A percentile compares a stretch with the other conserved stretches of the same genome.
Evolutionary conservation across 177 flowering plant genomes (phyloP).

Genomic region (Vitis hybrid): DNA sequence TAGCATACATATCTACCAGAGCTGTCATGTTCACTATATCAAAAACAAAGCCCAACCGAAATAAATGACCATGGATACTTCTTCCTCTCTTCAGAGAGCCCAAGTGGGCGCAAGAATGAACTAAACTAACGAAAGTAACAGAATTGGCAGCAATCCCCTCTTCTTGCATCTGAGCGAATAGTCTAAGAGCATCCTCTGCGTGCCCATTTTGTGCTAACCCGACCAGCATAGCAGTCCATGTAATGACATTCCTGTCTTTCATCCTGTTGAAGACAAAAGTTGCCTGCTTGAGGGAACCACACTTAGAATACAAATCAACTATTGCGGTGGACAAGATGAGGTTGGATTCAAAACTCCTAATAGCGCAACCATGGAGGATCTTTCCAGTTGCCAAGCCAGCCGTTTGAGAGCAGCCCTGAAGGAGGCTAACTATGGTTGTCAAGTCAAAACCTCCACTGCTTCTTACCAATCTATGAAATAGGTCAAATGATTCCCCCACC

Average conservation of each 20-base stretch:
- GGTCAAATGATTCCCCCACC: conserved; percentile 22
- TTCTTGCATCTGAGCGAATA: not conserved
- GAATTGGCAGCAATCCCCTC: not conserved
- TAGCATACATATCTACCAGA: conserved; percentile 36
- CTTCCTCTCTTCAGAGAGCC: conserved; percentile 35
- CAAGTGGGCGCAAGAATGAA: conserved; percentile 36
- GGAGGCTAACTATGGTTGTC: conserved; percentile 30
- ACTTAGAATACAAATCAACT: conserved; percentile 38
- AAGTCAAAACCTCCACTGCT: conserved; percentile 26
- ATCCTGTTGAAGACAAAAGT: conserved; percentile 25
- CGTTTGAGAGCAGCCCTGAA: conserved; percentile 32
- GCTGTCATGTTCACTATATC: conserved; percentile 25
- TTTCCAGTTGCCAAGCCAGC: conserved; percentile 20
- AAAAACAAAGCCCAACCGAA: conserved; percentile 16
- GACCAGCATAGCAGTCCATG: conserved; percentile 42
- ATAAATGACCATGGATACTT: conserved; percentile 29
- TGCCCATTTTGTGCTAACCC: conserved; percentile 39
- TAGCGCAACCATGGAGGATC: too few relatives aligned
- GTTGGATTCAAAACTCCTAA: conserved; percentile 21
- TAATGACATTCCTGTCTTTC: conserved; percentile 34
- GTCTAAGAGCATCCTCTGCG: conserved; percentile 29
- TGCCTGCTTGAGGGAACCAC: conserved; percentile 27
- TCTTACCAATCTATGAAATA: conserved; percentile 16
- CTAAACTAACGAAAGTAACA: conserved; percentile 31
- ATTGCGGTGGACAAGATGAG: conserved; percentile 30